Percentiles rank a stretch among this genome's conserved stretches.
Evolutionary conservation across 164 flowering plant species (phyloP).

Genomic region (Piper betle): DNA sequence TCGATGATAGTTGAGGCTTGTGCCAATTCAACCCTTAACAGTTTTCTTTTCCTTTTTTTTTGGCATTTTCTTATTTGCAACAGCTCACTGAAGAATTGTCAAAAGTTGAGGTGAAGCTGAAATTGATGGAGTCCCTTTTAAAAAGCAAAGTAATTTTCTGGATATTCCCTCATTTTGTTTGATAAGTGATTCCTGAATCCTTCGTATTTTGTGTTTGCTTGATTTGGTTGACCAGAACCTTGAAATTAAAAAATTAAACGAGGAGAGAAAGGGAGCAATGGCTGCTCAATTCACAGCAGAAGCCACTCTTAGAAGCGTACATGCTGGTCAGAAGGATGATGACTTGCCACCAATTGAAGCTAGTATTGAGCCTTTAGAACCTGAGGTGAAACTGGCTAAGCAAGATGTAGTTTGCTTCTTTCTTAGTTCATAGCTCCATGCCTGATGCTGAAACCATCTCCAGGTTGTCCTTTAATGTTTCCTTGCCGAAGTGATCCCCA

Average conservation of each 20-base stretch:
- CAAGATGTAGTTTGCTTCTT: constrained; percentile 51
- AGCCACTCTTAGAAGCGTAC: constrained; percentile 97
- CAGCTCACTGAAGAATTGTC: constrained; percentile 82
- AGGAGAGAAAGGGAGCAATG: constrained; percentile 95
- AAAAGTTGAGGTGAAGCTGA: constrained; percentile 83
- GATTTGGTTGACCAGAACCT: constrained; percentile 60
- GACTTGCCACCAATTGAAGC: constrained; percentile 99
- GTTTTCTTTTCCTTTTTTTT: no score
- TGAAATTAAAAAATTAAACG: constrained; percentile 93
- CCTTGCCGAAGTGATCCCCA: constrained; percentile 58
- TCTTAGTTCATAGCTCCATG: background rate
- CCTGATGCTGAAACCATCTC: constrained; percentile 53
- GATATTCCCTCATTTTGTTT: constrained; percentile 1
- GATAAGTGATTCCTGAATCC: background rate
- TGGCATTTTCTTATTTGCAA: background rate
- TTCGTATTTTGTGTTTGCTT: constrained; percentile 3
- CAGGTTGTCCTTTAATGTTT: constrained; percentile 61
- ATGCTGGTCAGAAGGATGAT: constrained; percentile 99
- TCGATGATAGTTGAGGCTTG: no score
- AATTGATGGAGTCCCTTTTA: constrained; percentile 65
- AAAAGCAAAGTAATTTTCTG: constrained; percentile 59
- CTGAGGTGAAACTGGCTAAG: constrained; percentile 87
- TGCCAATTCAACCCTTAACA: no score
- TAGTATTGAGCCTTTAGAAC: constrained; percentile 94
- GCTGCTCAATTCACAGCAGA: constrained; percentile 99